Conservation (phyloP, 148 eudicot genomes). For the Vaccinium macrocarpon region DNA sequence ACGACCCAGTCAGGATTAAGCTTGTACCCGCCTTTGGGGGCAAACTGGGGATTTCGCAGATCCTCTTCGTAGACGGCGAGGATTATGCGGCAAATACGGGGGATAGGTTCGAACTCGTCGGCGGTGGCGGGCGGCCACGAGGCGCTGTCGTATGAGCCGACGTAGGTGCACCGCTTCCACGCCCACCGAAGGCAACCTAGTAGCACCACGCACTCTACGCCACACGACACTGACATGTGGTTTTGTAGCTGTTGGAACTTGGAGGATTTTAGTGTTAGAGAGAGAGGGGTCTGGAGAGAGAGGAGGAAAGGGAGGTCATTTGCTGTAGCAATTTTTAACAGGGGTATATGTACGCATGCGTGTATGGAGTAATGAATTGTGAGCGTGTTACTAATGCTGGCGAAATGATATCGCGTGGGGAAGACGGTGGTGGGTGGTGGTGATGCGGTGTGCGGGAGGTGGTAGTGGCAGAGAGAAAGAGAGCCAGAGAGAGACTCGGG, state of each 20-base stretch:
- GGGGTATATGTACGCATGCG: not conserved
- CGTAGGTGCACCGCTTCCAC: conserved; percentile 90
- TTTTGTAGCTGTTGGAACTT: not conserved
- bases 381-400: not conserved
- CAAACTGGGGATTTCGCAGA: conserved; percentile 49
- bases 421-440: not conserved
- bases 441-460: not conserved
- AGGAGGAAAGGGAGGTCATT: not conserved
- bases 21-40: conserved; percentile 56
- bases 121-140: conserved; percentile 67
- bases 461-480: not conserved
- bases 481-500: not conserved
- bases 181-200: conserved; percentile 75
- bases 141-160: conserved; percentile 85
- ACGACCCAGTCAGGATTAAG: conserved; percentile 65
- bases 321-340: not conserved
- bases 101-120: conserved; percentile 75
- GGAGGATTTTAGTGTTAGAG: not conserved
- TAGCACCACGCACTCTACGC: conserved; percentile 59
- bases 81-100: conserved; percentile 66
- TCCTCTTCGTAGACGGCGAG: conserved; percentile 85
- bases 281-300: not conserved
- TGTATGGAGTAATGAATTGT: not conserved
- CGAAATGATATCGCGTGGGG: not conserved
- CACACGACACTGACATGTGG: conserved; percentile 56